Conservation (phyloP, 768 basidiomycete genomes). For the Brasilioporus rufonigricans region DNA sequence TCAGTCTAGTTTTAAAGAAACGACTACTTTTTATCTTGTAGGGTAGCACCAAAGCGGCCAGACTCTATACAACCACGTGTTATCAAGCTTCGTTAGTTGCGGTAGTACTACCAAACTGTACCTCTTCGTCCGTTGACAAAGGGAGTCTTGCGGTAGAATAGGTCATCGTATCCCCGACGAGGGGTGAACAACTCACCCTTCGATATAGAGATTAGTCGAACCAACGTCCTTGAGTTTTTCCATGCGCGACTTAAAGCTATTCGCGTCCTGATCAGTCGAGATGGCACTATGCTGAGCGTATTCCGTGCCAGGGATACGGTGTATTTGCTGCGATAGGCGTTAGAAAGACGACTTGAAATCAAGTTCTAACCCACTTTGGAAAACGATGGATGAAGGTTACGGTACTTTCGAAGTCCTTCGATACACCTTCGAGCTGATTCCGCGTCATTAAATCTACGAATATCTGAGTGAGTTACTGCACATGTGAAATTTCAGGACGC, state of each 20-base stretch:
- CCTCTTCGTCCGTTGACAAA: slow-evolving; percentile 64
- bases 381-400: slow-evolving; percentile 83
- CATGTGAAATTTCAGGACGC: slow-evolving; percentile 23
- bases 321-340: slow-evolving; percentile 47
- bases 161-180: background rate
- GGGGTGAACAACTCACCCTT: slow-evolving; percentile 45
- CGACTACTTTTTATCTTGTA: slow-evolving; percentile 71
- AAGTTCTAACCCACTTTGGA: slow-evolving; percentile 58
- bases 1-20: slow-evolving; percentile 77
- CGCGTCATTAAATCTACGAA: slow-evolving; percentile 59
- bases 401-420: slow-evolving; percentile 60
- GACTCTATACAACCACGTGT: slow-evolving; percentile 40
- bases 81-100: background rate
- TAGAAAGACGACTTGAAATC: background rate
- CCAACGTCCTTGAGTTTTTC: slow-evolving; percentile 62
- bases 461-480: background rate
- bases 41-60: slow-evolving; percentile 64
- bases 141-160: slow-evolving; percentile 47
- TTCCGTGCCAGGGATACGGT: slow-evolving; percentile 77
- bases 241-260: slow-evolving; percentile 76
- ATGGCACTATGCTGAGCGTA: slow-evolving; percentile 43
- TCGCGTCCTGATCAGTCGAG: slow-evolving; percentile 31
- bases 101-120: slow-evolving; percentile 18
- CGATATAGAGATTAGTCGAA: slow-evolving; percentile 81
- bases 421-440: slow-evolving; percentile 77